Evolutionary conservation across 2,329 filamentous ascomycete species (phyloP), one percentile per base, ranked within the genome.

Genomic region (Arthrinium puccinioides): DNA sequence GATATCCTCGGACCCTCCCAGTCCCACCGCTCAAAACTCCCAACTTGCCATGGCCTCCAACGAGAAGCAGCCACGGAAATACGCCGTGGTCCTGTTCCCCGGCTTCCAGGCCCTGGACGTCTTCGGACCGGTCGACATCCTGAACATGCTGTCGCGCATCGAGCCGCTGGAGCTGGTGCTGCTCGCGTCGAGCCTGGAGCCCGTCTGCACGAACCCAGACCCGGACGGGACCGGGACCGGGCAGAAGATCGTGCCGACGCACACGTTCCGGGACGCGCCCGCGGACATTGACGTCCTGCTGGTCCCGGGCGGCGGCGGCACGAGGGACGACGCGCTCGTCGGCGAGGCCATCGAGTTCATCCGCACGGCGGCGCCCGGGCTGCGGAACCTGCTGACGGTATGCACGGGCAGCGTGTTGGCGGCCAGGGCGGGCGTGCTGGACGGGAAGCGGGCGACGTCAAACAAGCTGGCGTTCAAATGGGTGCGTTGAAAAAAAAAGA

Each of bases 321-420:
- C 60, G 1, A 56, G 67, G 4, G 50, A 52, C 53, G 19, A 52
- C 39, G 63, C 54, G 4, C 38, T 53, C 20, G 38, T 52, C 1
- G 44, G 43, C 3, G 44, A 61, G 1, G 57, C 67, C 1, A 54
- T 72, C 3, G 57, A 66, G 2, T 79, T 70, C 47, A 55, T 79
- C 28, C 48, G 52, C 20, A 53, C 54, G 1, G 50, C 55, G n/a
- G 74, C 65, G 47, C 66, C 70, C 0, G 56, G 55, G 4, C 51
- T 82, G 18, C 59, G 70, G 44, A 73, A 74, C 44, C 49, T 82
- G 10, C 62, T 86, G 29, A 82, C 79, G 0, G 68, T 86, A 2
- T 86, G 82, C 55, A 86, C 79, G 2, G 82, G 82, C 0, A 66
- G 74, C 5, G 70, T 70, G 3, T 55, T 83, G 5, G 65, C 74